Base-by-base conservation (phyloP, 2,329 filamentous ascomycete species). In the Colletotrichum magnum region DNA sequence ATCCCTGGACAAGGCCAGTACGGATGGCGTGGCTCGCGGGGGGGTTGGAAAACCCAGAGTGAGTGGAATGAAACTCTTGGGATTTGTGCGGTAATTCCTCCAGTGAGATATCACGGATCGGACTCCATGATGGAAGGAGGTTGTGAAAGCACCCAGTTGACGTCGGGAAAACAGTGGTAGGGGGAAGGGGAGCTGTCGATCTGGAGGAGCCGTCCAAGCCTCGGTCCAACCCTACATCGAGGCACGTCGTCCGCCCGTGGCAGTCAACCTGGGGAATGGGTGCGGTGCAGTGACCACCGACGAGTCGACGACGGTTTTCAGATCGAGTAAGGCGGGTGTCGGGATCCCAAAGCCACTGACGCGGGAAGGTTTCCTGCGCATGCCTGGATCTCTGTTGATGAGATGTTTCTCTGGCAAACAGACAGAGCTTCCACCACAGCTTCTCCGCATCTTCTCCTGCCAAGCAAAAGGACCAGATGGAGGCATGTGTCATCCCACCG, bases 401-500 rank as follows among this genome's bases (percentile, higher is more conserved):
- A 51, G 65, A 12, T 43, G 21, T 21, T 50, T 21, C 16, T 21
- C 32, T 59, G 56, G 50, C n/a, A 43, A 36, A 43, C 15, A 32
- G 15, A 18, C 24, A 32, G 50, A 65, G 54, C 54, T 60, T 60
- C 66, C 45, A 26, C 48, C 21, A 5, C 6, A 21, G 10, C 18
- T 21, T 47, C 18, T 47, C 45, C 15, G 45, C 45, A 18, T n/a
- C 16, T 47, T 18, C 16, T 47, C 45, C 18, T 47, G 45, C 45
- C 16, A 47, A 15, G 26, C 32, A 45, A 43, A 48, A 51, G 53
- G 65, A 15, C 36, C 65, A 48, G 48, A 43, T 0, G 13, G 65
- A 65, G 54, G 65, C 48, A 53, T 58, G 65, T 68, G 65, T 18
- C 32, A 67, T 62, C 51, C 58, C 64, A 57, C 64, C 32, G 41